Base-by-base conservation (phyloP, 345 rosid genomes). In the Nephelium lappaceum region DNA sequence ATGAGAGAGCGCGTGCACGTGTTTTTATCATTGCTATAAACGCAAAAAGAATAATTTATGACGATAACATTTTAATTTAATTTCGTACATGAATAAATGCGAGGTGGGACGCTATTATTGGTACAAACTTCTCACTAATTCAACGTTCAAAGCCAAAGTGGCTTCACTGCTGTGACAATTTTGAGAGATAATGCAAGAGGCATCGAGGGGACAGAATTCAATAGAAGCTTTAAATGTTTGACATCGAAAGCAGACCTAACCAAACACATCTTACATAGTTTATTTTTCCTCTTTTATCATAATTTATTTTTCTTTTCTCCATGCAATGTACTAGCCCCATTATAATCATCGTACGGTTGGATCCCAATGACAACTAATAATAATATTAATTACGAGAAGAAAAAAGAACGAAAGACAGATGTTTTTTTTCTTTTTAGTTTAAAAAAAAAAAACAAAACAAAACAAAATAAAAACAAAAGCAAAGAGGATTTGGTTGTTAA, bases 341-440 rank as follows among this genome's bases (percentile, higher is more conserved):
- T n/a, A n/a, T n/a, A n/a, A n/a, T n/a, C n/a, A n/a, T 49, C 10
- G 81, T 71, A 71, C 77, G 81, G 76, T 41, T 78, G 79, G 67
- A 64, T 16, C 63, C 63, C 24, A 27, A 27, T 75, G 58, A 67
- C 55, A 71, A 71, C 4, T 49, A 49, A 49, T 15, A 49, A 2
- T 3, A 1, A 5, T 16, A 55, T 3, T 36, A 60, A 9, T 47
- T 4, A 11, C 14, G 64, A 38, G 42, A 38, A 66, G 69, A 27
- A 25, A 23, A 11, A n/a, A 14, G 2, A 27, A 27, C 31, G 2
- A 27, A 27, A 27, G 31, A 27, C 31, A 27, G 31, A 27, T 27
- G 1, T 0, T 27, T 27, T 27, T 27, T 27, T 27, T 2, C 2
- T 27, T 27, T 27, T 27, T 27, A 27, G 31, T 27, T 27, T 27